These are phyloP conservation scores for Apiotrichum sp. DNA, from an alignment of 1,284 basidiomycete species.

Conservation along the genomic window DNA sequence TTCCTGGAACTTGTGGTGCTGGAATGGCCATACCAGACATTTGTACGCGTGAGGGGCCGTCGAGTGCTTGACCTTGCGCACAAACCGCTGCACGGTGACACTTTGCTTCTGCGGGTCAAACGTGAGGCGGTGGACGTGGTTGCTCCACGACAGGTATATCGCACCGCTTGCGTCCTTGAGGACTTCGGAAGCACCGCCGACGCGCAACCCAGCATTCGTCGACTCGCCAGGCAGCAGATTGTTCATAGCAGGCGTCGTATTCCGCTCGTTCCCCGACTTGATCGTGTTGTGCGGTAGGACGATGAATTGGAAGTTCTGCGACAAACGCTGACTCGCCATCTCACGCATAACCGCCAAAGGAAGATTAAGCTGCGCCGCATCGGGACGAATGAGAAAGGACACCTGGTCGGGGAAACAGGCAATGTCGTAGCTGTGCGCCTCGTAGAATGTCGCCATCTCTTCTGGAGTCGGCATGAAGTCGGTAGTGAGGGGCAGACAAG, in stretches of 20 bases:
- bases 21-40: conserved; percentile 88
- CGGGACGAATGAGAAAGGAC: conserved; percentile 58
- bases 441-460: conserved; percentile 72
- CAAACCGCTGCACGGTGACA: conserved; percentile 82
- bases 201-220: conserved; percentile 49
- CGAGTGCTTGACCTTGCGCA: conserved; percentile 62
- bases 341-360: conserved; percentile 84
- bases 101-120: conserved; percentile 70
- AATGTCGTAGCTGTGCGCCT: conserved; percentile 57
- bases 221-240: conserved; percentile 57
- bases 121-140: conserved; percentile 87
- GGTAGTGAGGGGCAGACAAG: conserved; percentile 87
- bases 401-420: conserved; percentile 45
- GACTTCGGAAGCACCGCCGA: conserved; percentile 65
- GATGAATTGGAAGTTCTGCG: conserved; percentile 94
- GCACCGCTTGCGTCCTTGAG: conserved; percentile 61
- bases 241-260: conserved; percentile 46
- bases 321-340: conserved; percentile 83
- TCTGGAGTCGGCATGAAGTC: conserved; percentile 73
- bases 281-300: conserved; percentile 46
- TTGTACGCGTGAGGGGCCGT: conserved; percentile 66
- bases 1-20: conserved; percentile 79
- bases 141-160: conserved; percentile 87
- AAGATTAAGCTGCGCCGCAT: conserved; percentile 51
- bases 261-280: conserved; percentile 6